Percentiles rank a stretch among this genome's conserved stretches.
These are phyloP conservation scores for Discostella stelligera DNA, from an alignment of 352 stramenopile species.

Conservation along the genomic window DNA sequence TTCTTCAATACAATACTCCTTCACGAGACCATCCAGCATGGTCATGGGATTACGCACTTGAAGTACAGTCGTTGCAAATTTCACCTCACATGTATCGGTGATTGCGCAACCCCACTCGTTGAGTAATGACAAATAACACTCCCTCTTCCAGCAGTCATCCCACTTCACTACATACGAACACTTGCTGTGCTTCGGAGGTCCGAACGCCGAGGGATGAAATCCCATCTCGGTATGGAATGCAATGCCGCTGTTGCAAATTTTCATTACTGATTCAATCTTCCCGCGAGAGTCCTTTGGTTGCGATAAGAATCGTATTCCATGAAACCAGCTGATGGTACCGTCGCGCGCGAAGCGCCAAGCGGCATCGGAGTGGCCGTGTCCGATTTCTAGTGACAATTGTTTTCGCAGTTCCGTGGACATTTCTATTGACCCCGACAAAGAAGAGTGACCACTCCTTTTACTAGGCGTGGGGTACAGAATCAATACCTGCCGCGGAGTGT, in stretches of 20 bases:
- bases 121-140: constrained; percentile 51
- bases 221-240: constrained; percentile 40
- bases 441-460: background rate
- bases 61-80: constrained; percentile 43
- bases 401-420: constrained; percentile 36
- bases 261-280: constrained; percentile 6
- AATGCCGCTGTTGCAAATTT: constrained; percentile 22
- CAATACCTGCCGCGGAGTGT: constrained; percentile 60
- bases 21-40: constrained; percentile 47
- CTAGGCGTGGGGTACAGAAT: constrained; percentile 53
- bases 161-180: constrained; percentile 51
- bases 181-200: constrained; percentile 33
- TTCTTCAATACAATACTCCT: constrained; percentile 54
- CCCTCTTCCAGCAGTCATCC: constrained; percentile 52
- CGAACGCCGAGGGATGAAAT: constrained; percentile 56
- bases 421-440: constrained; percentile 42
- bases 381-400: constrained; percentile 61
- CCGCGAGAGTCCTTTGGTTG: constrained; percentile 11
- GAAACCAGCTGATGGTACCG: constrained; percentile 67
- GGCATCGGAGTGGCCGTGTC: constrained; percentile 65
- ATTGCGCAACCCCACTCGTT: constrained; percentile 54
- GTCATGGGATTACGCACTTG: constrained; percentile 62
- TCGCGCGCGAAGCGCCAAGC: constrained; percentile 65
- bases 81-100: constrained; percentile 25
- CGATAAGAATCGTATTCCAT: constrained; percentile 61